A percentile compares a stretch with the other conserved stretches of the same genome.
Conservation (phyloP, 176 grass and related monocot species). For the Juncus effusus region DNA sequence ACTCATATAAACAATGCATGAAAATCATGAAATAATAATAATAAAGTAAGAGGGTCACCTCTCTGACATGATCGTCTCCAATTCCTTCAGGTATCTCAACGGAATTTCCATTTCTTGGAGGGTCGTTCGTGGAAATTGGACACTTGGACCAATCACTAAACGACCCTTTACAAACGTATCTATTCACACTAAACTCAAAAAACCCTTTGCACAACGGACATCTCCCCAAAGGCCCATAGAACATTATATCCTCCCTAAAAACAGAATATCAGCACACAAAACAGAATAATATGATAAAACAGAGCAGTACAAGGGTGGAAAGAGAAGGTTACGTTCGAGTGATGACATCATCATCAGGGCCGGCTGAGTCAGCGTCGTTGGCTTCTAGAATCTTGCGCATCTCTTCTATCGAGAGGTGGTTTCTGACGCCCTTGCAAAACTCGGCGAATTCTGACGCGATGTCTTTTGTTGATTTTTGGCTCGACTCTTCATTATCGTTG, state of each 20-base stretch:
- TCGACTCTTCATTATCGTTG: conserved; percentile 32
- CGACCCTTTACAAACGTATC: conserved; percentile 47
- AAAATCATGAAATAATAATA: too few relatives aligned
- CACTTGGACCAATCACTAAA: conserved; percentile 65
- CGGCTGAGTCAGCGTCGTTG: conserved; percentile 56
- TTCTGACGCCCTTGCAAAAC: conserved; percentile 53
- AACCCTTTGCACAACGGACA: conserved; percentile 52
- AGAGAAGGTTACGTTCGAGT: conserved; percentile 46
- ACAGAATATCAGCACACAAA: not conserved
- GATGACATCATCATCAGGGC: conserved; percentile 59
- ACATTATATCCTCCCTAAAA: conserved; percentile 74
- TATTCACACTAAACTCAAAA: conserved; percentile 51
- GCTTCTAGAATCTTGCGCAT: conserved; percentile 79
- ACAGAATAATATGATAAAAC: not conserved
- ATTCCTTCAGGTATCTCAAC: conserved; percentile 49
- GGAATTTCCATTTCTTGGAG: conserved; percentile 31
- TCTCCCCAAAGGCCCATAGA: conserved; percentile 58
- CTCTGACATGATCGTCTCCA: conserved; percentile 33
- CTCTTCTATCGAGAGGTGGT: conserved; percentile 54
- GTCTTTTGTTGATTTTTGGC: conserved; percentile 22
- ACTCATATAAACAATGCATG: too few relatives aligned
- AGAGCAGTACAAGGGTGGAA: not conserved
- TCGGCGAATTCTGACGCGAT: conserved; percentile 33
- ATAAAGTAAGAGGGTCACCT: conserved; percentile 28
- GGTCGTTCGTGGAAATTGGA: conserved; percentile 32